Evolutionary conservation across 1,284 basidiomycete species (phyloP), one percentile per base, ranked within the genome.

Genomic region (Serendipita sp.): DNA sequence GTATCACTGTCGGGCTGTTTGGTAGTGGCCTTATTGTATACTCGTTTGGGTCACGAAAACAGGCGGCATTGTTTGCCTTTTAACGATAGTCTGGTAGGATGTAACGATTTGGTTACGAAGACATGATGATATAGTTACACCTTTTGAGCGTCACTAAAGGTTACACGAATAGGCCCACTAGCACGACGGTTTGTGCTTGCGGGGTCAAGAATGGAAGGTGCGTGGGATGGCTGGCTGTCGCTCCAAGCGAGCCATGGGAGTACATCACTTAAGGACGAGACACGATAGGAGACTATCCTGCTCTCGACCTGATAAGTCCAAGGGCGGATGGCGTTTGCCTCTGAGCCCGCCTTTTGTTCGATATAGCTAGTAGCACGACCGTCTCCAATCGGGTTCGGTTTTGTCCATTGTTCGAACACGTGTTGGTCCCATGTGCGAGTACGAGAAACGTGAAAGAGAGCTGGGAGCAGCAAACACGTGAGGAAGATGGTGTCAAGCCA

Each of bases 1-100:
- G 91, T 63, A 92, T 93, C 69, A 93, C 89, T 1, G 88, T 92
- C 61, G 90, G 91, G n/a, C 72, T 93, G 47, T 93, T 93, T 75
- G 89, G 88, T 77, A 89, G 87, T 67, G 87, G 90, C 68, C 84
- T 90, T 44, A 73, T 93, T 41, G 88, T 93, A 34, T 93, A 93
- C 71, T 87, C 85, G 68, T 91, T 93, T 68, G 91, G 90, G 6
- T 78, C 82, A 15, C 81, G 86, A 66, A 92, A 91, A 76, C 87
- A 84, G 63, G 87, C 87, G 13, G 88, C 88, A 5, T 81, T 90
- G 26, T 92, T 92, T 73, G 90, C 88, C 8, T 91, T 91, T 77
- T 84, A 70, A 74, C 29, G 2, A 49, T 22, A 66, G 35, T 10
- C 22, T 26, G n/a, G 12, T 15, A 22, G 42, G 42, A 44, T 17